Base-by-base conservation (phyloP, 2,329 filamentous ascomycete species). In the Fusarium fujikuroi region DNA sequence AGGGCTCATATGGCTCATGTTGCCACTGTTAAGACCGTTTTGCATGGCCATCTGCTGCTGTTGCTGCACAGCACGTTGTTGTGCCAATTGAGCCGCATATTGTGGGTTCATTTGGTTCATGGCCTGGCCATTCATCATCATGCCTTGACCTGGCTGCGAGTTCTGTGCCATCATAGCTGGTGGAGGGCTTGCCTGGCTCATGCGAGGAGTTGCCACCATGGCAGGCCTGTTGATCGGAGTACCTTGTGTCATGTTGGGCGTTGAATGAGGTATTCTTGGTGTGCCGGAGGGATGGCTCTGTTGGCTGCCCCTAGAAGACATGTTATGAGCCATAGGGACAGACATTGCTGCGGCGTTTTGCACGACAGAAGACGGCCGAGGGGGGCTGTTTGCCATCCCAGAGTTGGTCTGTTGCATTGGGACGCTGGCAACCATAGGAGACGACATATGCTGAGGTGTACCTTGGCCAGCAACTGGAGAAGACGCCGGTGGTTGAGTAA, bases 391-490 rank as follows among this genome's bases (percentile, higher is more conserved):
- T 25, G 90, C 91, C 86, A 93, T 91, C 75, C 87, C 91, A 3
- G 92, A 92, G 54, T 88, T 89, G 34, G 89, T 90, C 40, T 87
- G 86, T 70, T 91, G 89, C 90, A 92, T 92, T 1, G 89, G 83
- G 32, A 88, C 87, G 40, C 87, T 87, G 47, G 85, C 85, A n/a
- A 90, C 87, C 85, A 89, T 91, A 14, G 90, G 91, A 3, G 90
- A 92, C 9, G 90, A 92, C 83, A 89, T 88, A 63, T 88, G 89
- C 63, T 90, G 89, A 18, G 90, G 90, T 3, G 90, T 92, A 28
- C 88, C 88, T 74, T 92, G 90, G 19, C 89, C 86, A 28, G 88
- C 81, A 64, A 90, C 84, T 0, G 93, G 93, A n/a, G 93, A 94
- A 14, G 91, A 91, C 3, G 90, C 90, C 8, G 89, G 87, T 21